Base-by-base conservation (phyloP, 2,329 filamentous ascomycete genomes). In the Exophiala dermatitidis region DNA sequence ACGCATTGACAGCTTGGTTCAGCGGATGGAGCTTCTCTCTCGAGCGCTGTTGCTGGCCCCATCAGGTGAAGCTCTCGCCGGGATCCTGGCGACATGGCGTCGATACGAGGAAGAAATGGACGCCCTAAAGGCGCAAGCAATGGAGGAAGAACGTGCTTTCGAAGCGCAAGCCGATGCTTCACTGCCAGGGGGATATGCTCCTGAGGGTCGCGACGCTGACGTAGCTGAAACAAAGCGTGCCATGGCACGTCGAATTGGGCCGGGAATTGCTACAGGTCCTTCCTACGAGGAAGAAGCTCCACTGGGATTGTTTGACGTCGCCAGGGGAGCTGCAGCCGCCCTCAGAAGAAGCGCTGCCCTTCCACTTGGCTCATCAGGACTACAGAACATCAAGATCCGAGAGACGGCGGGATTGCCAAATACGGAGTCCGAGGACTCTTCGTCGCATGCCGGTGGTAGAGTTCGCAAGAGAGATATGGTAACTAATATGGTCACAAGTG, bases 1-100 rank as follows among this genome's bases (percentile, higher is more conserved):
- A 58, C 66, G 76, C 62, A 73, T 84, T 26, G 73, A 75, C 42
- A 74, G 76, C 49, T 73, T 85, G 9, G 78, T 82, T 49, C 81
- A 84, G 64, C 74, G 81, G 46, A 82, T 83, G 73, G 82, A 85
- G 63, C 74, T 85, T 3, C 76, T 85, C 12, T 82, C 80, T 4
- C 75, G 82, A 47, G 77, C 82, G 2, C 72, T 85, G 3, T 69
- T 80, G n/a, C 74, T 84, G 6, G 77, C 79, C 2, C 81, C 82
- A 1, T 71, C 74, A 0, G 70, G 75, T 1, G 76, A 73, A 37
- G 68, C 77, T 2, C 72, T 85, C 0, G 76, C 80, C 7, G 81
- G 84, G 60, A 80, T 84, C 29, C 72, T 85, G 0, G 74, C 72
- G 4, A 80, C 79, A 26, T 85, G 82, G 81, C 79, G 80, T 47